Percentiles rank a stretch among this genome's conserved stretches.
phyloP scores from a whole-genome alignment of 176 grass and related monocot genomes.

The Oryza brachyantha region DNA sequence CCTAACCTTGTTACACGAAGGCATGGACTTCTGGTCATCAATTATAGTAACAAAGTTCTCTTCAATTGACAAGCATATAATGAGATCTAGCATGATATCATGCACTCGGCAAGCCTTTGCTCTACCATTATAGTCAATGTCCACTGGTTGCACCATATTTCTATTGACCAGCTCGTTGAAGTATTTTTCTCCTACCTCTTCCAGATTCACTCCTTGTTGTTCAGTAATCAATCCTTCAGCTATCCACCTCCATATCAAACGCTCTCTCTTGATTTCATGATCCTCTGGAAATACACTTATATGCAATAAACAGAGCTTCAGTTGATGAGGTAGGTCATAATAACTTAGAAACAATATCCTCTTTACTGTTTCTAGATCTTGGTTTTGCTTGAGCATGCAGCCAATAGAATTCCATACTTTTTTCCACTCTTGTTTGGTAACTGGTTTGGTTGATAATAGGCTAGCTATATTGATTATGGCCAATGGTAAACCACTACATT shows the following conservation, averaged over 20 bases:
- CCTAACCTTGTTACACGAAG: neutral
- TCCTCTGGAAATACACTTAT: constrained; percentile 35
- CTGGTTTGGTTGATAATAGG: constrained; percentile 6
- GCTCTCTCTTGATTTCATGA: neutral
- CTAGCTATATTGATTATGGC: constrained; percentile 37
- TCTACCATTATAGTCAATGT: neutral
- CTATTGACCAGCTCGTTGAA: constrained; percentile 31
- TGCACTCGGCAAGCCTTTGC: constrained; percentile 12
- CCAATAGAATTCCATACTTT: no score
- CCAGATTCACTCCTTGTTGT: neutral
- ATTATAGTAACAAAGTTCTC: constrained; percentile 34
- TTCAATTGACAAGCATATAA: constrained; percentile 22
- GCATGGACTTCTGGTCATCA: no score
- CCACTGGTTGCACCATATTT: constrained; percentile 19
- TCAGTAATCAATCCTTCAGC: constrained; percentile 25
- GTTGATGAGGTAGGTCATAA: constrained; percentile 9
- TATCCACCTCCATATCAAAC: constrained; percentile 25
- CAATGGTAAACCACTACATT: constrained; percentile 32
- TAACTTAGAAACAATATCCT: constrained; percentile 32
- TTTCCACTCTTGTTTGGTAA: constrained; percentile 2
- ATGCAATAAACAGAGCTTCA: constrained; percentile 39
- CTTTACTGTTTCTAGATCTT: constrained; percentile 15
- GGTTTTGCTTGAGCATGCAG: no score
- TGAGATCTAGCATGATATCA: constrained; percentile 40
- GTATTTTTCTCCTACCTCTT: constrained; percentile 22